A percentile compares a stretch with the other conserved stretches of the same genome.
phyloP scores from a whole-genome alignment of 2,329 filamentous ascomycete species.

The Immersiporthe knoxdaviesiana region DNA sequence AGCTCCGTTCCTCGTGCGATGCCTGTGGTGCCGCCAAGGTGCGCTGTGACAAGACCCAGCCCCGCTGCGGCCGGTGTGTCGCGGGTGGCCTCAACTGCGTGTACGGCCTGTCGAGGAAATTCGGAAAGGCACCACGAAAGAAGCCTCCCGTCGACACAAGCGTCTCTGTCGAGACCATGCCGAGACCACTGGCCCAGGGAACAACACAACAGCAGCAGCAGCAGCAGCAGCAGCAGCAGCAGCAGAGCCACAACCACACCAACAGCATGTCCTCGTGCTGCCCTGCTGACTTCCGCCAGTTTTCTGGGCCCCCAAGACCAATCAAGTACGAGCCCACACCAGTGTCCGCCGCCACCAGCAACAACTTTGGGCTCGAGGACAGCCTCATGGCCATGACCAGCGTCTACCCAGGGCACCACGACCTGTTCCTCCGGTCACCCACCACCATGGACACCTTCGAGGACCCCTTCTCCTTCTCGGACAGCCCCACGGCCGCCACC shows the following conservation, averaged over 20 bases:
- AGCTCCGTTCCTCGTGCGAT: conserved; percentile 30
- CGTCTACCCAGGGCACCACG: conserved; percentile 19
- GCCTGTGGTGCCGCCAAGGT: conserved; percentile 30
- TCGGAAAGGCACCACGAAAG: conserved; percentile 29
- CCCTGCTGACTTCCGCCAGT: conserved; percentile 26
- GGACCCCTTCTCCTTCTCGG: conserved; percentile 26
- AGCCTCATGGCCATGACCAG: conserved; percentile 26
- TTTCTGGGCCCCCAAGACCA: conserved; percentile 21
- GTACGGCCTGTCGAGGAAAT: conserved; percentile 28
- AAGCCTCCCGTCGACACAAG: conserved; percentile 24
- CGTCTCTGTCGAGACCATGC: conserved; percentile 12
- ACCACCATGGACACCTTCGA: conserved; percentile 23
- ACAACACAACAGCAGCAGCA: not conserved
- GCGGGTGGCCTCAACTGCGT: conserved; percentile 28
- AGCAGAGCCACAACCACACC: not conserved
- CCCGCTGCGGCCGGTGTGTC: conserved; percentile 27
- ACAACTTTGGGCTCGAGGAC: conserved; percentile 26
- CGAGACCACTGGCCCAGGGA: conserved; percentile 23
- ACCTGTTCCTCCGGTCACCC: conserved; percentile 27
- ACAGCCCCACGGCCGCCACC: conserved; percentile 14
- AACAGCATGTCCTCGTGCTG: conserved; percentile 21
- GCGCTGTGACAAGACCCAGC: conserved; percentile 30
- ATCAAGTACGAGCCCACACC: conserved; percentile 25
- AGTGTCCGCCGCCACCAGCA: not conserved
- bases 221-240: not conserved